phyloP scores from a whole-genome alignment of 768 basidiomycete species.

The Chalciporus chontae region DNA sequence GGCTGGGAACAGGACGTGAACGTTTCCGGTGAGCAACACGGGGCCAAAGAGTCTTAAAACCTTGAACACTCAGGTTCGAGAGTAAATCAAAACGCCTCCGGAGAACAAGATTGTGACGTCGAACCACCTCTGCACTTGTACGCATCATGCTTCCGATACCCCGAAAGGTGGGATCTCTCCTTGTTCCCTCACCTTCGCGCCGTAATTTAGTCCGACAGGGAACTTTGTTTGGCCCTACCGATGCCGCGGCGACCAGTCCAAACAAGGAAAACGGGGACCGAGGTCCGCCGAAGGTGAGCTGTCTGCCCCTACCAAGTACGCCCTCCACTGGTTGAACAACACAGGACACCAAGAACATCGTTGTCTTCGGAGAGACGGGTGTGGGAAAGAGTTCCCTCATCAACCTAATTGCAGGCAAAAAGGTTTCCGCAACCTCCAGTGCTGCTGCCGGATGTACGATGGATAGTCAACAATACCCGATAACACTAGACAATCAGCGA shows the following conservation, averaged over 20 bases:
- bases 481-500: conserved; percentile 15
- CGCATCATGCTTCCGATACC: neutral
- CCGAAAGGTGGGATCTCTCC: conserved; percentile 13
- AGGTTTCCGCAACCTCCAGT: conserved; percentile 29
- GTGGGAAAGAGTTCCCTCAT: conserved; percentile 44
- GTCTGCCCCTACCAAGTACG: neutral
- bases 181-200: neutral
- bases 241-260: neutral
- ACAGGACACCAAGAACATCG: conserved; percentile 30
- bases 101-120: conserved; percentile 1
- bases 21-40: neutral
- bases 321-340: neutral
- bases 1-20: neutral
- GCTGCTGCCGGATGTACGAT: conserved; percentile 37
- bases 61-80: neutral
- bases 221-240: neutral
- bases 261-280: neutral
- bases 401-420: conserved; percentile 35
- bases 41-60: conserved; percentile 1
- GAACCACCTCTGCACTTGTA: neutral
- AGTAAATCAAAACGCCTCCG: neutral
- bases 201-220: conserved; percentile 14
- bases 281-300: conserved; percentile 8
- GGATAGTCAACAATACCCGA: conserved; percentile 19
- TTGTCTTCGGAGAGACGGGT: conserved; percentile 43